Conservation (phyloP, 2,329 filamentous ascomycete genomes). For the Nannizzia gypsea region DNA sequence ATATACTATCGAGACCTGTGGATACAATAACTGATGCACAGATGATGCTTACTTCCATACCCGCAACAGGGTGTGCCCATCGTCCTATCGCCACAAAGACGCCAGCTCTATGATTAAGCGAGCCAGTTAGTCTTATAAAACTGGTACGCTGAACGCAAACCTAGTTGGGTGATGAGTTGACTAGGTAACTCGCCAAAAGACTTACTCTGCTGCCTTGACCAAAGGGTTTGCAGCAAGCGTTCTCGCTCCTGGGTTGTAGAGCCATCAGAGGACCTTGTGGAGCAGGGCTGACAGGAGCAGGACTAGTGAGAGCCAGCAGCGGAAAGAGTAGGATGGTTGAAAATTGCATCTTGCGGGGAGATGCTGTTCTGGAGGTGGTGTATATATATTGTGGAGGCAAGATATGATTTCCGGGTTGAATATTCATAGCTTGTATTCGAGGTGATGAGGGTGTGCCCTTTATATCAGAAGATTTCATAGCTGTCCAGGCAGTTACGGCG, state of each 20-base stretch:
- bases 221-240: background rate
- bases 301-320: background rate
- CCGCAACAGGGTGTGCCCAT: background rate
- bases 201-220: background rate
- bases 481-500: no score
- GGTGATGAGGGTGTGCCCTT: no score
- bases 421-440: no score
- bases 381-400: background rate
- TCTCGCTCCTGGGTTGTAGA: background rate
- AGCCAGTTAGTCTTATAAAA: background rate
- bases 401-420: no score
- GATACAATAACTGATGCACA: background rate
- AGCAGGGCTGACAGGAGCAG: background rate
- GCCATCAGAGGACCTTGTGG: background rate
- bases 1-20: background rate
- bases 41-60: background rate
- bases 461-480: no score
- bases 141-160: no score
- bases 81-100: background rate
- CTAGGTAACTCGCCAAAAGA: no score
- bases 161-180: no score
- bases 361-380: background rate
- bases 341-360: background rate
- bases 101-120: background rate
- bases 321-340: background rate